Evolutionary conservation across 106 monocot species (phyloP), one percentile per base, ranked within the genome.

Genomic region (Dioscorea zingiberensis): DNA sequence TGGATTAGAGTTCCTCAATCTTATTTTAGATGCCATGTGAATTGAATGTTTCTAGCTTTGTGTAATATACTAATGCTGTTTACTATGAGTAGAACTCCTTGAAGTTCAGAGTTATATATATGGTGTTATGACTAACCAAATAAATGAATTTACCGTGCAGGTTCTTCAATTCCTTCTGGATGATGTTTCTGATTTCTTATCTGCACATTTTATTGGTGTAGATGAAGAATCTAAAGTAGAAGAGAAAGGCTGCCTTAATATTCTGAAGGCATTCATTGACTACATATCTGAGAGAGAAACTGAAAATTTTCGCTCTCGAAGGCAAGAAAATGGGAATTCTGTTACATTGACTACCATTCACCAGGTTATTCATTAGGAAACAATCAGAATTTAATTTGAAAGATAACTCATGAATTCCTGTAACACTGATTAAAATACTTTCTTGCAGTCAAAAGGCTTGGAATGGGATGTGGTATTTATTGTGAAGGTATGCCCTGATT

Each of bases 381-480:
- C n/a, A 28, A 17, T 13, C 27, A 44, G 44, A 26, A 24, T 60
- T 65, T 74, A 28, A 51, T 16, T 18, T 18, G 14, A 19, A 51
- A 15, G 18, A 16, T 19, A 51, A 51, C 51, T 19, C 15, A 18
- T 18, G 51, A 19, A 38, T 38, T 38, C 38, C 38, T 38, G 10
- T 30, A 8, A 10, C 38, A 38, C 51, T 51, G 51, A 51, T 18
- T 19, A 51, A 38, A 38, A 38, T 38, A 38, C 59, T 58, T 69
- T 67, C 71, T 74, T 82, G 74, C 84, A 94, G 94, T 91, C 94
- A 25, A 95, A 95, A 74, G 94, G 94, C 58, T 78, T 95, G 67
- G 94, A 95, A 70, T 95, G 94, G 94, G 94, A 95, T 71, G 66
- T 66, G 30, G 91, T 95, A 80, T 95, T 91, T 27, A 91, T 95